These are phyloP conservation scores for Botrytis porri DNA, from an alignment of 2,329 filamentous ascomycete species.

Conservation along the genomic window DNA sequence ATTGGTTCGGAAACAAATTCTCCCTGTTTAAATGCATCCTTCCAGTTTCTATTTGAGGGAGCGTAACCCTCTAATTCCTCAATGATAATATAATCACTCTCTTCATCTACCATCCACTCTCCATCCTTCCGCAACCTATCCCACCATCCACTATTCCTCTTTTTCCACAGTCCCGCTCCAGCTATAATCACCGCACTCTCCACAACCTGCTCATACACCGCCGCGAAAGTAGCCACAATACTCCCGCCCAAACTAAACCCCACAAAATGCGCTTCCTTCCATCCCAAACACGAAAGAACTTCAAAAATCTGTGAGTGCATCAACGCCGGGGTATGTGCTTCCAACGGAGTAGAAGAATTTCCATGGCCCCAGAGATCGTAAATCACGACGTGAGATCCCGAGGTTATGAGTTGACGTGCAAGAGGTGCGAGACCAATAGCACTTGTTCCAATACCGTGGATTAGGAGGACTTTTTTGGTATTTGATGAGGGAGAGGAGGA, in stretches of 20 bases:
- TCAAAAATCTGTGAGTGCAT: constrained; percentile 45
- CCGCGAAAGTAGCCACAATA: constrained; percentile 40
- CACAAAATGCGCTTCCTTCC: background rate
- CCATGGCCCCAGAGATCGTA: constrained; percentile 55
- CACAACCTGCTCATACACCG: constrained; percentile 35
- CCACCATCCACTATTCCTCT: constrained; percentile 30
- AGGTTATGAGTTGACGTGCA: constrained; percentile 38
- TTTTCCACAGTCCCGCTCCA: constrained; percentile 44
- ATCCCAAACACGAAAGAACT: background rate
- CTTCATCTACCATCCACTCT: constrained; percentile 24
- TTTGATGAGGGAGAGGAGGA: background rate
- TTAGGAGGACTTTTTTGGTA: constrained; percentile 41
- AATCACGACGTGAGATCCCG: constrained; percentile 43
- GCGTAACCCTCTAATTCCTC: constrained; percentile 41
- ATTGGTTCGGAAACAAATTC: constrained; percentile 49
- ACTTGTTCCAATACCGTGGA: constrained; percentile 52
- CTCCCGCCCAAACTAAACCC: background rate
- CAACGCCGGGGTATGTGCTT: constrained; percentile 42
- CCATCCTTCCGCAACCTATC: constrained; percentile 7
- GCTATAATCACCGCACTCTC: constrained; percentile 45
- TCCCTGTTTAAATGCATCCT: constrained; percentile 41
- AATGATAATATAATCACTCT: constrained; percentile 16
- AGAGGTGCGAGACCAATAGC: constrained; percentile 47
- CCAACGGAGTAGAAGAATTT: constrained; percentile 47
- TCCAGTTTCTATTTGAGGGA: constrained; percentile 44